Evolutionary conservation across 306 rosid species (phyloP).

Genomic region (Citrullus colocynthis): DNA sequence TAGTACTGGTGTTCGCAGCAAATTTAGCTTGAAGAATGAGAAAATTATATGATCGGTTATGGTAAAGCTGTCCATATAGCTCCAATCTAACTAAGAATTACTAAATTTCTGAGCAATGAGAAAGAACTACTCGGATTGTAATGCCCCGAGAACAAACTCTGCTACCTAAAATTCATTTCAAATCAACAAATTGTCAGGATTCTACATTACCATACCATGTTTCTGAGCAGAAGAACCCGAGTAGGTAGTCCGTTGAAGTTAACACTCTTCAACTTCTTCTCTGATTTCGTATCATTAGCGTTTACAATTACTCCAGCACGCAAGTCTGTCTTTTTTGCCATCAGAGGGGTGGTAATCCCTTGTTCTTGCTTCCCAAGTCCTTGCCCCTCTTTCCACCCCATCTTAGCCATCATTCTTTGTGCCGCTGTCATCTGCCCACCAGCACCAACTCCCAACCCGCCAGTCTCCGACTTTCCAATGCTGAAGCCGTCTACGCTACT

Average conservation of each 20-base stretch:
- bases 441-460: slow-evolving; percentile 80
- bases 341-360: slow-evolving; percentile 91
- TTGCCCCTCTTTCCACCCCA: slow-evolving; percentile 99
- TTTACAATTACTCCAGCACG: slow-evolving; percentile 95
- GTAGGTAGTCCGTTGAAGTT: slow-evolving; percentile 72
- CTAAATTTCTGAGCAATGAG: background rate
- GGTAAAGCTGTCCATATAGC: background rate
- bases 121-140: background rate
- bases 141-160: background rate
- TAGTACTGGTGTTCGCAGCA: background rate
- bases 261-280: slow-evolving; percentile 76
- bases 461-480: slow-evolving; percentile 88
- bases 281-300: slow-evolving; percentile 62
- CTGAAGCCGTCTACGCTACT: slow-evolving; percentile 57
- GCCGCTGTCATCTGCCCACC: slow-evolving; percentile 99
- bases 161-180: background rate
- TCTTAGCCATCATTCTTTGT: slow-evolving; percentile 98
- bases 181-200: background rate
- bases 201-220: slow-evolving; percentile 54
- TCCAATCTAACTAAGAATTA: background rate
- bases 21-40: background rate
- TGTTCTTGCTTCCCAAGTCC: slow-evolving; percentile 97
- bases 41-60: background rate
- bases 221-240: slow-evolving; percentile 69
- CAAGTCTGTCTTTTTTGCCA: slow-evolving; percentile 93